Evolutionary conservation across 306 rosid species (phyloP).

Genomic region (Castanea mollissima): DNA sequence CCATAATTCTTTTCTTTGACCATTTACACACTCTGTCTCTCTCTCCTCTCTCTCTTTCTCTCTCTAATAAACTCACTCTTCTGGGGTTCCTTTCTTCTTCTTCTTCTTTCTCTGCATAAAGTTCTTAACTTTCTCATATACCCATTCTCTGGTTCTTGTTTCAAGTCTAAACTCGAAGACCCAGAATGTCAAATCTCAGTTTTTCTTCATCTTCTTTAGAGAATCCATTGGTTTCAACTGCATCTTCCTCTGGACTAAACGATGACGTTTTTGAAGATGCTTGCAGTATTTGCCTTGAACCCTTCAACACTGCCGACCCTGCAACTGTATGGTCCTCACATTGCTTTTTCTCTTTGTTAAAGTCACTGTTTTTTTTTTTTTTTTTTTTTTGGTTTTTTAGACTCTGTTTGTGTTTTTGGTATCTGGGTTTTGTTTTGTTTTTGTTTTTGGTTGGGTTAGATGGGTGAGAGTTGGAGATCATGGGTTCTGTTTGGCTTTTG

Average conservation of each 20-base stretch:
- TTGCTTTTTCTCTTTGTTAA: background rate
- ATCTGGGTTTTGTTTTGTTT: background rate
- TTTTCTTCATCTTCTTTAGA: conserved; percentile 28
- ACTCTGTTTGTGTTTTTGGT: background rate
- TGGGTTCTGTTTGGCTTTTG: background rate
- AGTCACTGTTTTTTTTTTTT: background rate
- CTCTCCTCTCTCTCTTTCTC: background rate
- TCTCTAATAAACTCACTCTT: conserved; percentile 3
- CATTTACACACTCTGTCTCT: conserved; percentile 14
- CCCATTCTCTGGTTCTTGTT: background rate
- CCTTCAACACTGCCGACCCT: conserved; percentile 66
- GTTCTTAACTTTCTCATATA: background rate
- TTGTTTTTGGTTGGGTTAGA: background rate
- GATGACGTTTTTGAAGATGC: conserved; percentile 64
- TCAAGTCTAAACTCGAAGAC: background rate
- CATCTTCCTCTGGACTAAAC: conserved; percentile 33
- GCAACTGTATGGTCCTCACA: conserved; percentile 51
- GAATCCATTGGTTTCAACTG: conserved; percentile 29
- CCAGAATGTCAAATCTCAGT: conserved; percentile 42
- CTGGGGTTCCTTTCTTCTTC: conserved; percentile 49
- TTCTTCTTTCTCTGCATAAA: conserved; percentile 6
- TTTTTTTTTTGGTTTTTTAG: background rate
- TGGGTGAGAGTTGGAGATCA: background rate
- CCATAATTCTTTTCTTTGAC: conserved; percentile 42
- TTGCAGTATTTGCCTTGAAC: conserved; percentile 85